phyloP scores from a whole-genome alignment of 1,284 basidiomycete species.

The Malassezia furfur region DNA sequence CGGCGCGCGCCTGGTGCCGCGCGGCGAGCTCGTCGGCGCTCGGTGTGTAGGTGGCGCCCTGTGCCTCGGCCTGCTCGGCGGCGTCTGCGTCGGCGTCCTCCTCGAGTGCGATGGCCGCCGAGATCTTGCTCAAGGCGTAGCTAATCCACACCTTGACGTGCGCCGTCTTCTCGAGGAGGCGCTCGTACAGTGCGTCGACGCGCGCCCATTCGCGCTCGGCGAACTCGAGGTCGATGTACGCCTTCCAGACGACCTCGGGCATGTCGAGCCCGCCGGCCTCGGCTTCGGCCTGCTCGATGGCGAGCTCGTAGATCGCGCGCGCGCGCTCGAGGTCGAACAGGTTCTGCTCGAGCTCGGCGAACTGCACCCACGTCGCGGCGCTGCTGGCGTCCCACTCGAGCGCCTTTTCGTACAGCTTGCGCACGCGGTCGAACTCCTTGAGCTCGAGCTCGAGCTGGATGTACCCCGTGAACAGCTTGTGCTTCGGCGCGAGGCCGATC shows the following conservation, averaged over 20 bases:
- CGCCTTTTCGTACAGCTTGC: conserved; percentile 87
- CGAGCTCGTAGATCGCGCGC: conserved; percentile 90
- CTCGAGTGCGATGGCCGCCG: conserved; percentile 58
- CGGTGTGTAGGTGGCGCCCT: neutral
- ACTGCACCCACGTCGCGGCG: conserved; percentile 71
- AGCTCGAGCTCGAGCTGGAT: conserved; percentile 42
- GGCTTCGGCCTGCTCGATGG: conserved; percentile 60
- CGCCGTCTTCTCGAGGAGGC: conserved; percentile 72
- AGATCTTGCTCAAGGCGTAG: conserved; percentile 50
- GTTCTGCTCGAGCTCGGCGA: conserved; percentile 84
- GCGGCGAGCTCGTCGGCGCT: conserved; percentile 21
- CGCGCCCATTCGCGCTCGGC: conserved; percentile 83
- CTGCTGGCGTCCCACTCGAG: conserved; percentile 50
- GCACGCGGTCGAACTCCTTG: conserved; percentile 81
- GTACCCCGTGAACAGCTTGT: conserved; percentile 51
- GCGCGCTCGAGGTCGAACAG: conserved; percentile 84
- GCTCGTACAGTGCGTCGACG: conserved; percentile 78
- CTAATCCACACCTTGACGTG: conserved; percentile 66
- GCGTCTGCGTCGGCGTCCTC: conserved; percentile 58
- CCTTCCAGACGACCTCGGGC: conserved; percentile 76
- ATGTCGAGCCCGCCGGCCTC: conserved; percentile 67
- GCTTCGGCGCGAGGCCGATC: conserved; percentile 93
- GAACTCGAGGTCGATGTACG: conserved; percentile 92
- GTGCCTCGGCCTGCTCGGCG: conserved; percentile 49
- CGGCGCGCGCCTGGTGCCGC: conserved; percentile 52